phyloP scores from a whole-genome alignment of 2,329 filamentous ascomycete species.

The Colletotrichum tabaci region DNA sequence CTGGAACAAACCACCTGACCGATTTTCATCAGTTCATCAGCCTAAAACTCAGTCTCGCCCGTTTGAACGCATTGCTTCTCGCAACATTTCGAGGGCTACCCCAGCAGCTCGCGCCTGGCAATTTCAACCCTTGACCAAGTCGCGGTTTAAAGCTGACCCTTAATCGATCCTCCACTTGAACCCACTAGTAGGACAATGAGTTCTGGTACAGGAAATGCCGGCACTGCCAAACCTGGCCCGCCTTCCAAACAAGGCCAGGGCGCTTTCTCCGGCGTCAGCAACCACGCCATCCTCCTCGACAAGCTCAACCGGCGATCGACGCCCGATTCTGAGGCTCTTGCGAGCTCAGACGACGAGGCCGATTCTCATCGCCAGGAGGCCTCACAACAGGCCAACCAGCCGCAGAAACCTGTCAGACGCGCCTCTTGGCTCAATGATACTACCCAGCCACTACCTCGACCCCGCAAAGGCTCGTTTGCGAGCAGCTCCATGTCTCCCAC shows the following conservation, averaged over 20 bases:
- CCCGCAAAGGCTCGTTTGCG: conserved; percentile 83
- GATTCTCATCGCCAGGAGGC: conserved; percentile 74
- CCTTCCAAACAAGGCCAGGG: conserved; percentile 67
- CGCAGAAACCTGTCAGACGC: conserved; percentile 76
- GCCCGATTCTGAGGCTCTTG: conserved; percentile 93
- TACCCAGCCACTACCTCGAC: conserved; percentile 72
- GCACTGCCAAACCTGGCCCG: conserved; percentile 64
- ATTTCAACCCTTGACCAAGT: neutral
- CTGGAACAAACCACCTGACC: conserved; percentile 39
- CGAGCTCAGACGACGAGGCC: conserved; percentile 93
- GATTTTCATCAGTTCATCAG: neutral
- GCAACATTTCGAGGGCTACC: neutral
- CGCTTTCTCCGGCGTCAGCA: conserved; percentile 64
- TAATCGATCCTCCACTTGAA: conserved; percentile 5
- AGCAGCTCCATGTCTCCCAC: conserved; percentile 84
- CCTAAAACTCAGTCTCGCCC: conserved; percentile 1
- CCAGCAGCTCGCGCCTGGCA: conserved; percentile 2
- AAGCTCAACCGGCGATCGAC: conserved; percentile 87
- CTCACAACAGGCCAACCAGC: conserved; percentile 63
- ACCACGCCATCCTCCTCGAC: conserved; percentile 78
- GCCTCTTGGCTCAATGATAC: conserved; percentile 92
- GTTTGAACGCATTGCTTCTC: conserved; percentile 25
- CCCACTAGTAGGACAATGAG: conserved; percentile 60
- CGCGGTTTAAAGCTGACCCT: conserved; percentile 3
- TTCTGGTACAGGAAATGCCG: conserved; percentile 50